phyloP scores from a whole-genome alignment of 345 rosid genomes.

The Kernera saxatilis region DNA sequence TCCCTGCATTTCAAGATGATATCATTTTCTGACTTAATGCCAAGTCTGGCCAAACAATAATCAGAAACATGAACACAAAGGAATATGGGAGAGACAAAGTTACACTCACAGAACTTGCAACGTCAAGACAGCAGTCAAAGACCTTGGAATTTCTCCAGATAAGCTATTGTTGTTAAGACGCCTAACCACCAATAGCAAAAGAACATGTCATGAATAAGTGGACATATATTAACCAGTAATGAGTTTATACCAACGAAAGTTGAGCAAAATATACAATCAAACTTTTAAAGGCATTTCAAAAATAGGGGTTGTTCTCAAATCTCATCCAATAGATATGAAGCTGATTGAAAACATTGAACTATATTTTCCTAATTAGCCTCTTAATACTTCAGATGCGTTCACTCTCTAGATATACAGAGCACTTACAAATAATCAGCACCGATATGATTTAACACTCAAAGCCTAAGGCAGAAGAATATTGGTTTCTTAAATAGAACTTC shows the following conservation, averaged over 20 bases:
- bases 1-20: conserved; percentile 29
- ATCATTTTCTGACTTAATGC: conserved; percentile 9
- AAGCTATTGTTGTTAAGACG: conserved; percentile 37
- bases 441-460: not conserved
- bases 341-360: not conserved
- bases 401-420: not conserved
- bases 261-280: not conserved
- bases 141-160: conserved; percentile 39
- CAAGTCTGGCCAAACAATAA: not conserved
- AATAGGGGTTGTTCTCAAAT: not conserved
- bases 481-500: not conserved
- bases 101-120: conserved; percentile 37
- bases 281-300: not conserved
- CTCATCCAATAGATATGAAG: conserved; percentile 4
- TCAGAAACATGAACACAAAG: not conserved
- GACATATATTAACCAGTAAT: not conserved
- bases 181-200: conserved; percentile 28
- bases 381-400: not conserved
- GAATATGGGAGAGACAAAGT: conserved; percentile 1
- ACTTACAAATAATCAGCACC: not conserved
- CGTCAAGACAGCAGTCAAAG: conserved; percentile 28
- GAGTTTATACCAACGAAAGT: not conserved
- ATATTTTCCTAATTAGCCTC: not conserved
- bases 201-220: not conserved
- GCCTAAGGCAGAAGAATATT: not conserved